A percentile compares a stretch with the other conserved stretches of the same genome.
Evolutionary conservation across 441 rosid species (phyloP).

Genomic region (Syzygium malaccense): DNA sequence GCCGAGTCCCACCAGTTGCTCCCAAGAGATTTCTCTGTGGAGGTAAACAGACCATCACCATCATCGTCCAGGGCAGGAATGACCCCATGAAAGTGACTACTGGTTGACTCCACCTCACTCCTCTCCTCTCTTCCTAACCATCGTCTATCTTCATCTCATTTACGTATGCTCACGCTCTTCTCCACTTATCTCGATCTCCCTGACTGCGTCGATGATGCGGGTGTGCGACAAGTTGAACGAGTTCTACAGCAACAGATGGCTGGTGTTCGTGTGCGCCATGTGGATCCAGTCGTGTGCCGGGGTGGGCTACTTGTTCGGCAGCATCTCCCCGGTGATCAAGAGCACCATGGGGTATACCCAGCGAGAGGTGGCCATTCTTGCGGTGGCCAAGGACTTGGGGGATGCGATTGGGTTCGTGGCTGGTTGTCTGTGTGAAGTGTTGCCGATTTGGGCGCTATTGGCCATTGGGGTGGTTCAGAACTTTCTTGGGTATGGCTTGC

Average conservation of each 20-base stretch:
- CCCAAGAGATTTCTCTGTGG: background rate
- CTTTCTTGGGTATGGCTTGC: slow-evolving; percentile 58
- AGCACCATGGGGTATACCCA: slow-evolving; percentile 57
- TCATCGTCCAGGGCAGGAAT: background rate
- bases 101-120: background rate
- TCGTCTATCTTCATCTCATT: background rate
- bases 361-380: slow-evolving; percentile 62
- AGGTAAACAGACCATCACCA: background rate
- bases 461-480: slow-evolving; percentile 59
- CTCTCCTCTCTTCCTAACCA: background rate
- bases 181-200: background rate
- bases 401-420: slow-evolving; percentile 61
- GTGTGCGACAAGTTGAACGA: slow-evolving; percentile 11
- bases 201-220: slow-evolving; percentile 1
- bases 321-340: slow-evolving; percentile 77
- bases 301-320: slow-evolving; percentile 74
- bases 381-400: slow-evolving; percentile 79
- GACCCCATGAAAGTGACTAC: background rate
- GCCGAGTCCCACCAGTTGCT: background rate
- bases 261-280: slow-evolving; percentile 64
- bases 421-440: slow-evolving; percentile 49
- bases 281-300: slow-evolving; percentile 80
- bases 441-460: slow-evolving; percentile 54
- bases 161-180: background rate
- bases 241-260: slow-evolving; percentile 59